Base-by-base conservation (phyloP, 1,284 basidiomycete genomes). In the Trametes sp. region DNA sequence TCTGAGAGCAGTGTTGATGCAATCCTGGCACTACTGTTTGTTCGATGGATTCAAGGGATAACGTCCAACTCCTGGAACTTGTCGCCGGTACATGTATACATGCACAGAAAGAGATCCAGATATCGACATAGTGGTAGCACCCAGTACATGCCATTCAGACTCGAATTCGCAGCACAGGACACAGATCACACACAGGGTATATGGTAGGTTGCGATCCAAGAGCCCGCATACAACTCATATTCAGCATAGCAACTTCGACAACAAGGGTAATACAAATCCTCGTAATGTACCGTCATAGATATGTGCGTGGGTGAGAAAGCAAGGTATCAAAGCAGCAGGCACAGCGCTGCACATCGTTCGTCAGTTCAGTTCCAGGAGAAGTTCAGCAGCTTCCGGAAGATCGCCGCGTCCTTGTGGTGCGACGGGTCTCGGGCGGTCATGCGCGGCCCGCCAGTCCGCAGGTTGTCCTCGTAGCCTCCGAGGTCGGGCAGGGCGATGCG, bases 401-500 rank as follows among this genome's bases (percentile, higher is more conserved):
- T 65, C 19, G 70, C 66, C 23, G 71, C 66, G 50, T 73, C 71
- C 57, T 70, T 71, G 53, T 69, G 64, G 26, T 68, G 66, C 23
- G 59, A 41, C 36, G 62, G 61, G 26, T 75, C 73, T 29, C 73
- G 70, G 29, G 63, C 48, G 11, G 49, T 46, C 44, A 65, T 53
- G 38, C 67, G 66, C 19, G 66, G 66, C 9, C 60, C 45, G n/a
- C 57, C 50, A 21, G 66, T 59, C 41, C 62, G 49, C 45, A 51
- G 36, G 26, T 55, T 58, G 49, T 75, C 72, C 19, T 73, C 70
- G 38, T 36, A 54, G 21, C 54, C 59, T 4, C 73, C 73, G 4
- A 70, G 35, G 38, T 75, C 73, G 2, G 71, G 69, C 5, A 66
- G 60, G 5, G 69, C 63, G 36, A 88, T 84, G 62, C 88, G 79